These are phyloP conservation scores for Haplographium delicatum DNA, from an alignment of 495 filamentous ascomycete species.

Conservation along the genomic window DNA sequence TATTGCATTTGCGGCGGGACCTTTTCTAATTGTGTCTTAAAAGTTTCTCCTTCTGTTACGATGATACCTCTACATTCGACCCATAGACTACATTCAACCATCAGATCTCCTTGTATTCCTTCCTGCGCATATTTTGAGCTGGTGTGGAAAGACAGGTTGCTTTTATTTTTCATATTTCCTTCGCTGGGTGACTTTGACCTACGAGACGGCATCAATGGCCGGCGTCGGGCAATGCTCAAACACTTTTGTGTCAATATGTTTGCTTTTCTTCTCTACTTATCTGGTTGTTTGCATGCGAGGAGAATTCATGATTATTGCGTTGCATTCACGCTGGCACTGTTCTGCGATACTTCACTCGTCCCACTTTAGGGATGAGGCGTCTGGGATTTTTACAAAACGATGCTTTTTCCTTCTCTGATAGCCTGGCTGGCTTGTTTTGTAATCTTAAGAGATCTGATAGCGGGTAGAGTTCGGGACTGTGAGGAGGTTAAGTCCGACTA, in stretches of 20 bases:
- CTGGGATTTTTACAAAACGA: conserved; percentile 4
- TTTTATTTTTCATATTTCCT: conserved; percentile 23
- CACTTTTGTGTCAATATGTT: conserved; percentile 26
- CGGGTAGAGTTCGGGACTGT: conserved; percentile 4
- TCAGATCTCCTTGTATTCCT: conserved; percentile 24
- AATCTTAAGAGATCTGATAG: conserved; percentile 16
- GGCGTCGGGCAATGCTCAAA: conserved; percentile 16
- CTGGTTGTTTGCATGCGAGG: conserved; percentile 13
- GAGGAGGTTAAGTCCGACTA: conserved; percentile 7
- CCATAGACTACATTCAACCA: conserved; percentile 26
- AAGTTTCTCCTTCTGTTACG: conserved; percentile 33
- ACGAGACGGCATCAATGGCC: conserved; percentile 12
- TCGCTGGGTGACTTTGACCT: conserved; percentile 23
- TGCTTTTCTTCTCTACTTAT: conserved; percentile 15
- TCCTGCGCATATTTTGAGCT: conserved; percentile 25
- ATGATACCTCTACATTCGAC: conserved; percentile 38
- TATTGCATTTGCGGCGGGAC: conserved; percentile 41
- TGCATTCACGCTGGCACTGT: conserved; percentile 15
- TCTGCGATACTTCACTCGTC: conserved; percentile 6
- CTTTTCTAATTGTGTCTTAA: conserved; percentile 39
- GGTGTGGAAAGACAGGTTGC: conserved; percentile 26
- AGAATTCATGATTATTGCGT: conserved; percentile 15
- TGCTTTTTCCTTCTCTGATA: conserved; percentile 12
- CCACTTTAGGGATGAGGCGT: neutral
- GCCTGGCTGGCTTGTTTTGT: conserved; percentile 26